Conservation (phyloP, 208 protist genomes). For the Acanthamoeba sp. region DNA sequence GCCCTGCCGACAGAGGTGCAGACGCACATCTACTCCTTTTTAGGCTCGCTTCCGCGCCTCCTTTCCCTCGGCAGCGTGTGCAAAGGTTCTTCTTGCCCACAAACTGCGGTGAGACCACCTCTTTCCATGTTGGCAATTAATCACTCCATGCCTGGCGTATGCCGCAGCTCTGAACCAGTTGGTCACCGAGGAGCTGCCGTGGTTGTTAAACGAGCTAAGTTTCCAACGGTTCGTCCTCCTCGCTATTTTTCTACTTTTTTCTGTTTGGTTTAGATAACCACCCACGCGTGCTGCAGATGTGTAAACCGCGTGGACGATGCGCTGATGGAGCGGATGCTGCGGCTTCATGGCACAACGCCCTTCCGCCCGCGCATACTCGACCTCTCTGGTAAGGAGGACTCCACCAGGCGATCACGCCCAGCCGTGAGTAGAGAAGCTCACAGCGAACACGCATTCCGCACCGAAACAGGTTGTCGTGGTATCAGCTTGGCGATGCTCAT, state of each 20-base stretch:
- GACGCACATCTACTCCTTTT: slow-evolving; percentile 14
- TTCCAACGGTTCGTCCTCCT: neutral
- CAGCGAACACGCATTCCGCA: no score
- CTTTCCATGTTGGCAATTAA: neutral
- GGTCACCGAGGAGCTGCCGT: neutral
- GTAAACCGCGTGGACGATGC: neutral
- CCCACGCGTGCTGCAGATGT: slow-evolving; percentile 4
- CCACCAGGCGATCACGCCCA: no score
- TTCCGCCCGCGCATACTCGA: slow-evolving; percentile 32
- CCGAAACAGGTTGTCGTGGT: neutral
- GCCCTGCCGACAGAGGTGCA: neutral
- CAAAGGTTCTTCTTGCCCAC: neutral
- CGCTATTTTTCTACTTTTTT: no score
- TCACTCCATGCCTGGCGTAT: no score
- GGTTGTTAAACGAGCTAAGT: neutral
- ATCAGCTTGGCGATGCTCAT: slow-evolving; percentile 8
- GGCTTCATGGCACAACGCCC: neutral
- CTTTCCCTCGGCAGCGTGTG: neutral
- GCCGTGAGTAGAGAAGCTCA: no score
- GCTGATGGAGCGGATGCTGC: neutral
- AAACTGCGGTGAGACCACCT: no score
- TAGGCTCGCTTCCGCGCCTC: neutral
- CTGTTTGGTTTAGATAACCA: no score
- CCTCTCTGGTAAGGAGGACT: neutral
- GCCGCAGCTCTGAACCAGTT: neutral